Evolutionary conservation across 257 asterid genomes (phyloP).

Genomic region (Solanum paucissectum): DNA sequence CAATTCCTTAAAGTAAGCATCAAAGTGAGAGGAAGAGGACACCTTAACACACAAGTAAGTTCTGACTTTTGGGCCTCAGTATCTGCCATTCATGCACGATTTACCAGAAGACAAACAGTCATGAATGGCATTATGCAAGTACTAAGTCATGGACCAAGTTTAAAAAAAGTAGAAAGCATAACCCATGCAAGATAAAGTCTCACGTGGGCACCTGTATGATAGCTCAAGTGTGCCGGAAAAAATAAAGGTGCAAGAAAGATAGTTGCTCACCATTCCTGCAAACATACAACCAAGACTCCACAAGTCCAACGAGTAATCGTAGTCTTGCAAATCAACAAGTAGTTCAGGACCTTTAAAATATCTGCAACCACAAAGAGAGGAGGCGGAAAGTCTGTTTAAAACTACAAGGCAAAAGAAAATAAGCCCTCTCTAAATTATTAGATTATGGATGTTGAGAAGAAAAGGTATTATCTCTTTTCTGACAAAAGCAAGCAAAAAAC

Average conservation of each 20-base stretch:
- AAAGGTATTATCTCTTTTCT: neutral
- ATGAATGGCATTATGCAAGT: neutral
- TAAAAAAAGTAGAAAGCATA: neutral
- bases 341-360: constrained; percentile 41
- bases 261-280: constrained; percentile 28
- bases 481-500: neutral
- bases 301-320: constrained; percentile 62
- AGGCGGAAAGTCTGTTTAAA: neutral
- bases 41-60: neutral
- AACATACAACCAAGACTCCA: constrained; percentile 69
- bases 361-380: constrained; percentile 1
- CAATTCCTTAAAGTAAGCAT: constrained; percentile 3
- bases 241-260: neutral
- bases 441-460: neutral
- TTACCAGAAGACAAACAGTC: neutral
- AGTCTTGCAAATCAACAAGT: constrained; percentile 69
- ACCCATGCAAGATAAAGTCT: neutral
- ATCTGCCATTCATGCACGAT: constrained; percentile 1
- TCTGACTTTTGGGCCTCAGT: neutral
- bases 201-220: neutral
- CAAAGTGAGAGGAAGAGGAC: constrained; percentile 2
- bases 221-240: neutral
- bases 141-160: constrained; percentile 1
- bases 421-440: neutral
- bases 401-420: neutral